A percentile compares a stretch with the other conserved stretches of the same genome.
Conservation (phyloP, 495 filamentous ascomycete genomes). For the Apiosordaria backusii region DNA sequence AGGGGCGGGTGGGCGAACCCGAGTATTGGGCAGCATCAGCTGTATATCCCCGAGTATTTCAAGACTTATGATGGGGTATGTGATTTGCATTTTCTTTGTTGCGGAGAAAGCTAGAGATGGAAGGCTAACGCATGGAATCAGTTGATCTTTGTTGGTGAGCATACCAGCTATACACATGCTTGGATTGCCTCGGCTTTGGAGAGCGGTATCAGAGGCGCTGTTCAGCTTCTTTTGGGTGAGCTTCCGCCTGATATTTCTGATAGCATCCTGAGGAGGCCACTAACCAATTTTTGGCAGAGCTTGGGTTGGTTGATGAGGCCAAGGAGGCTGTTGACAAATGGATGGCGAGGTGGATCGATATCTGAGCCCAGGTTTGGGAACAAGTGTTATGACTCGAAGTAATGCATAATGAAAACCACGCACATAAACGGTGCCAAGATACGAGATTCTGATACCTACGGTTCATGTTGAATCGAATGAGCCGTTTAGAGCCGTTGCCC, state of each 20-base stretch:
- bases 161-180: slow-evolving; percentile 70
- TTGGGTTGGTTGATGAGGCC: slow-evolving; percentile 67
- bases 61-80: slow-evolving; percentile 58
- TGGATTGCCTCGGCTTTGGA: slow-evolving; percentile 70
- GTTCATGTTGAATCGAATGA: too few relatives aligned
- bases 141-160: slow-evolving; percentile 67
- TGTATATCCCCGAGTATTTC: slow-evolving; percentile 67
- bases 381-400: background rate
- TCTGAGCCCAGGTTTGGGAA: slow-evolving; percentile 24
- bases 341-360: slow-evolving; percentile 62
- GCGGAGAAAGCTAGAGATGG: background rate
- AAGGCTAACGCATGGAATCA: slow-evolving; percentile 19
- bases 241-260: background rate
- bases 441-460: too few relatives aligned
- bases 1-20: slow-evolving; percentile 56
- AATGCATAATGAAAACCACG: background rate
- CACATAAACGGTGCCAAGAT: background rate
- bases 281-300: slow-evolving; percentile 33
- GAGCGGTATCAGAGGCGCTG: slow-evolving; percentile 60
- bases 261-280: background rate
- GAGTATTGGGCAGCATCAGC: slow-evolving; percentile 55
- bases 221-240: slow-evolving; percentile 56
- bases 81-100: background rate
- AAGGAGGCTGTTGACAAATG: slow-evolving; percentile 60
- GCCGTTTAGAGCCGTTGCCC: too few relatives aligned